A percentile compares a stretch with the other conserved stretches of the same genome.
These are phyloP conservation scores for Chaetomium fimeti DNA, from an alignment of 495 filamentous ascomycete genomes.

Conservation along the genomic window DNA sequence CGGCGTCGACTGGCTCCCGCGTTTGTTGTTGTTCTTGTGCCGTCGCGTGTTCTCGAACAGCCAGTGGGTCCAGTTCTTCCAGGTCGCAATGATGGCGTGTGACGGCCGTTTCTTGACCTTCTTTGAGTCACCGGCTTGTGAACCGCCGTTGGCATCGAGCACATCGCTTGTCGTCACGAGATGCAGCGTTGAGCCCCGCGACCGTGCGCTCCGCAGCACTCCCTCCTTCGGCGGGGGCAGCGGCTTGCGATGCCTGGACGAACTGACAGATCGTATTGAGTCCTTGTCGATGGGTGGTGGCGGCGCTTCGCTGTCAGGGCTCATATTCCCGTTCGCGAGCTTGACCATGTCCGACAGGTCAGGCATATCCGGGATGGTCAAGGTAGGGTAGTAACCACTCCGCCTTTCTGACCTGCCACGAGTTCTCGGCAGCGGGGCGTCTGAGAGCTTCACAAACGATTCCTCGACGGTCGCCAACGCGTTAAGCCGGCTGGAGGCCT, in stretches of 20 bases:
- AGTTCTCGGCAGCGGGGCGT: slow-evolving; percentile 58
- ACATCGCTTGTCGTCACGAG: slow-evolving; percentile 64
- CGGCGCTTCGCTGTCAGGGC: slow-evolving; percentile 49
- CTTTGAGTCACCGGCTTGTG: slow-evolving; percentile 34
- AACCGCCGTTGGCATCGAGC: slow-evolving; percentile 31
- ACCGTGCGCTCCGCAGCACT: slow-evolving; percentile 57
- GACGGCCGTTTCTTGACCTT: slow-evolving; percentile 50
- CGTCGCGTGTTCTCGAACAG: slow-evolving; percentile 50
- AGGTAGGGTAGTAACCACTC: slow-evolving; percentile 51
- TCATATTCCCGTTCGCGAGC: slow-evolving; percentile 36
- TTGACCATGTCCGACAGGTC: slow-evolving; percentile 63
- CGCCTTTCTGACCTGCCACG: slow-evolving; percentile 53
- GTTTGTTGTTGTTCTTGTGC: slow-evolving; percentile 42
- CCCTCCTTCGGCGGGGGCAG: slow-evolving; percentile 82
- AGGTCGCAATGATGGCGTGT: slow-evolving; percentile 59
- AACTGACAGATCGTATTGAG: slow-evolving; percentile 66
- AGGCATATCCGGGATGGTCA: slow-evolving; percentile 63
- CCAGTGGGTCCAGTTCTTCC: slow-evolving; percentile 67
- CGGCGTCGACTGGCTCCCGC: slow-evolving; percentile 55
- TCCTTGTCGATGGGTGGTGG: slow-evolving; percentile 76
- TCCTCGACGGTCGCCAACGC: slow-evolving; percentile 76
- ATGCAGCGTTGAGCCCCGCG: slow-evolving; percentile 75
- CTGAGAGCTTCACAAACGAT: slow-evolving; percentile 41
- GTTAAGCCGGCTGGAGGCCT: slow-evolving; percentile 80
- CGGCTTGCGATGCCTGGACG: slow-evolving; percentile 66